Base-by-base conservation (phyloP, 768 basidiomycete genomes). In the Mycena albidolilacea region DNA sequence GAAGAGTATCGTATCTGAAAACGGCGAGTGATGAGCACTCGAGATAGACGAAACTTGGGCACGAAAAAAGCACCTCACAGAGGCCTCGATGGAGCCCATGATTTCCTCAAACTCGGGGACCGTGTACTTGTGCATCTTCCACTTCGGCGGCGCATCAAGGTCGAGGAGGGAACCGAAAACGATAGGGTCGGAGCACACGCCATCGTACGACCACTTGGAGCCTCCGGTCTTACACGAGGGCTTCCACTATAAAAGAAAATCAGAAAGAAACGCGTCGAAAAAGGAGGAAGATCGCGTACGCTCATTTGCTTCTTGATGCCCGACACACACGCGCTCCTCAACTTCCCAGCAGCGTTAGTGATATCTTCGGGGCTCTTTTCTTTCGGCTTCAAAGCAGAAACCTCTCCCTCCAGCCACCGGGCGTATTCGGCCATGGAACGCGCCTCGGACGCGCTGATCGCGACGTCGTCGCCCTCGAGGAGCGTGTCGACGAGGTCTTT, bases 231-330 rank as follows among this genome's bases (percentile, higher is more conserved):
- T 86, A 77, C 84, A 87, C 0, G 81, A 80, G 1, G 82, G 80
- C 69, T 80, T 64, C 85, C 85, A 86, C 86, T 85, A 66, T 0
- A 30, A 54, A 50, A 38, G 39, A 37, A 6, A 57, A 19, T 70
- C 23, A 61, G 8, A 44, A 35, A 55, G n/a, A 46, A 30, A 59
- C 30, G 57, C 59, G 37, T 12, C 35, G 46, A 7, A 64, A n/a
- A 41, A 8, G 41, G 14, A 17, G 6, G 21, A n/a, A n/a, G 69
- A 64, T 23, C 50, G 77, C 78, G 46, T 59, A 84, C 83, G 8
- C 69, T 69, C 85, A 87, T 86, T 78, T 87, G 84, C 68, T 85
- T 84, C 78, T 72, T 85, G 67, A 87, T 87, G 0, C 85, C 86
- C 60, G 81, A 84, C 5, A 81, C 79, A 43, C 80, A 82, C 44